A percentile compares a stretch with the other conserved stretches of the same genome.
Conservation (phyloP, 768 basidiomycete species). For the Boletus rubroflammeus region DNA sequence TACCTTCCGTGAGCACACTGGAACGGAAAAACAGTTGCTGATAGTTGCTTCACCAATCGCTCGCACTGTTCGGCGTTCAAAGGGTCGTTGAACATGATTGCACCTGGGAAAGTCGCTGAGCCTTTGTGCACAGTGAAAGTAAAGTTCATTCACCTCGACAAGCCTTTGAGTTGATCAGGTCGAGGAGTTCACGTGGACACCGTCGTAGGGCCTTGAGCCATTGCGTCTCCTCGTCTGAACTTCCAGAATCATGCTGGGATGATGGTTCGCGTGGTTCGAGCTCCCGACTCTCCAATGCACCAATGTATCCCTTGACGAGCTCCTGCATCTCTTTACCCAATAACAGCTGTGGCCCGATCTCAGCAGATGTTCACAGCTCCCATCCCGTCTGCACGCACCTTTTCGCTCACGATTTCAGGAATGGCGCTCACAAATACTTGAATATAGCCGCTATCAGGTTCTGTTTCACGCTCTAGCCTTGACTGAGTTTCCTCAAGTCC, state of each 20-base stretch:
- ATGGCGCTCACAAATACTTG: conserved; percentile 63
- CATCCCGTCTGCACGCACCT: conserved; percentile 37
- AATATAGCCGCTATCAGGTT: conserved; percentile 40
- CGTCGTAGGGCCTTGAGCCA: conserved; percentile 76
- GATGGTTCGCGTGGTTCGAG: conserved; percentile 17
- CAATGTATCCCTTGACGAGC: conserved; percentile 70
- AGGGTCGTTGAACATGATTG: conserved; percentile 94
- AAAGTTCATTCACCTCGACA: conserved; percentile 68
- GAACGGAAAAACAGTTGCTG: conserved; percentile 79
- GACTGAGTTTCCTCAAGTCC: conserved; percentile 30
- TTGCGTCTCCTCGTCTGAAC: conserved; percentile 20
- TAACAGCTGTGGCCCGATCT: conserved; percentile 45
- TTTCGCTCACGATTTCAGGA: conserved; percentile 69
- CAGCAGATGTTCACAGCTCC: neutral
- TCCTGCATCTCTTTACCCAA: conserved; percentile 69
- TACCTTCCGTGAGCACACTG: conserved; percentile 96
- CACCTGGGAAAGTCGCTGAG: conserved; percentile 50
- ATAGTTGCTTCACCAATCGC: conserved; percentile 62
- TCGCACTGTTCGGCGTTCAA: conserved; percentile 67
- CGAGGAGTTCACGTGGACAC: conserved; percentile 80
- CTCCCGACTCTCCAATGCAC: conserved; percentile 52
- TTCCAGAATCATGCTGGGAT: conserved; percentile 9
- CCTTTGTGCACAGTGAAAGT: neutral
- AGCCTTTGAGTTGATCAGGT: conserved; percentile 91
- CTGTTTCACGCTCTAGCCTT: conserved; percentile 15